These are phyloP conservation scores for Phytopythium montanum DNA, from an alignment of 352 stramenopile species.

Conservation along the genomic window DNA sequence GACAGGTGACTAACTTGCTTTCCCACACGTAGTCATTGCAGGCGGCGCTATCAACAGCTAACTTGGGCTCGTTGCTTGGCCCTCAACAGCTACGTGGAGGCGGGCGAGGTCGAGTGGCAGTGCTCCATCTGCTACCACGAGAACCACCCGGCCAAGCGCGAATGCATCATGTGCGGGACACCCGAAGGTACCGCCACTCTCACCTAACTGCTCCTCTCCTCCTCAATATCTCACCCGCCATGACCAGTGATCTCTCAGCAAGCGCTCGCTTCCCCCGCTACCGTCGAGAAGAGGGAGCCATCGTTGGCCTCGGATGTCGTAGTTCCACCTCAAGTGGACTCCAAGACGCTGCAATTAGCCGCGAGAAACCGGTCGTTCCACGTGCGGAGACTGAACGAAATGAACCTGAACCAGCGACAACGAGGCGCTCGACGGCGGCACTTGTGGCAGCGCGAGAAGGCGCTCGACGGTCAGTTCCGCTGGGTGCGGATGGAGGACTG, in stretches of 20 bases:
- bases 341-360: constrained; percentile 33
- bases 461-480: constrained; percentile 64
- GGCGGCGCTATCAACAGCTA: no score
- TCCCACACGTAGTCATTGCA: no score
- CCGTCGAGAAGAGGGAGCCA: constrained; percentile 15
- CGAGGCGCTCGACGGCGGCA: constrained; percentile 65
- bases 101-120: constrained; percentile 75
- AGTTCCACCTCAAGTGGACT: constrained; percentile 18
- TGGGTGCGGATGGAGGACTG: constrained; percentile 76
- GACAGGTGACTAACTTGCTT: constrained; percentile 44
- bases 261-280: constrained; percentile 25
- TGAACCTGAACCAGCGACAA: constrained; percentile 79
- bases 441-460: constrained; percentile 77
- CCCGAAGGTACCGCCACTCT: constrained; percentile 39
- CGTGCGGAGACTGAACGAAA: constrained; percentile 72
- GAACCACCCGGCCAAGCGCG: constrained; percentile 76
- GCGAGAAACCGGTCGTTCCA: constrained; percentile 76
- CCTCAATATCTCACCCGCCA: constrained; percentile 2
- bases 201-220: no score
- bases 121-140: constrained; percentile 83
- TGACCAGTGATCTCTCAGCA: constrained; percentile 67
- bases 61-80: neutral
- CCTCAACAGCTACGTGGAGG: constrained; percentile 47
- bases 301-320: constrained; percentile 21
- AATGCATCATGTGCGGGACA: constrained; percentile 83